Evolutionary conservation across 192 early-diverging fungal species (phyloP).

Genomic region (Entophlyctis helioformis): DNA sequence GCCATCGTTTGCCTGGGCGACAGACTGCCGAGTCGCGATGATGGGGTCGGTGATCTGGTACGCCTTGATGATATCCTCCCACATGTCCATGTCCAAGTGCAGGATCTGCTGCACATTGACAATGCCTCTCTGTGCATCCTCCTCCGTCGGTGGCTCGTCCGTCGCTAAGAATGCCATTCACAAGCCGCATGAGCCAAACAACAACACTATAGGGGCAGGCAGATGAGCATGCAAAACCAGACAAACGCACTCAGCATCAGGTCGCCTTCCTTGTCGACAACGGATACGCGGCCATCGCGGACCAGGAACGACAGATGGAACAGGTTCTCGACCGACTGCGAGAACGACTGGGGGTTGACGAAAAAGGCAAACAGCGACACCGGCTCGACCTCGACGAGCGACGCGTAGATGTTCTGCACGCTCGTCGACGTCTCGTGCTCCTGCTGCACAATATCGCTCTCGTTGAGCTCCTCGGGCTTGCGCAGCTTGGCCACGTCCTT

Average conservation of each 20-base stretch:
- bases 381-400: constrained; percentile 37
- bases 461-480: constrained; percentile 27
- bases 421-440: constrained; percentile 80
- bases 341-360: constrained; percentile 80
- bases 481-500: constrained; percentile 35
- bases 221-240: constrained; percentile 14
- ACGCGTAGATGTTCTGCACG: constrained; percentile 54
- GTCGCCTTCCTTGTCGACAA: constrained; percentile 54
- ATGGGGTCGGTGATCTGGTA: too few relatives aligned
- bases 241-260: constrained; percentile 48
- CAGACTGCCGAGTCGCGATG: too few relatives aligned
- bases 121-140: constrained; percentile 52
- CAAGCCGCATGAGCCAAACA: too few relatives aligned
- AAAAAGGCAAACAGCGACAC: constrained; percentile 69
- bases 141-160: constrained; percentile 54
- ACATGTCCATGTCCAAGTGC: constrained; percentile 51
- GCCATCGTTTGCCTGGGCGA: too few relatives aligned
- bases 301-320: constrained; percentile 96
- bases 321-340: constrained; percentile 88
- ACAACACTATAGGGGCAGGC: too few relatives aligned
- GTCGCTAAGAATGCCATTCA: too few relatives aligned
- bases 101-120: constrained; percentile 71
- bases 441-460: constrained; percentile 49
- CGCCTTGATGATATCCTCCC: too few relatives aligned
- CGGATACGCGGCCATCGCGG: constrained; percentile 64